Conservation (phyloP, 345 rosid species). For the Citrus trifoliata region DNA sequence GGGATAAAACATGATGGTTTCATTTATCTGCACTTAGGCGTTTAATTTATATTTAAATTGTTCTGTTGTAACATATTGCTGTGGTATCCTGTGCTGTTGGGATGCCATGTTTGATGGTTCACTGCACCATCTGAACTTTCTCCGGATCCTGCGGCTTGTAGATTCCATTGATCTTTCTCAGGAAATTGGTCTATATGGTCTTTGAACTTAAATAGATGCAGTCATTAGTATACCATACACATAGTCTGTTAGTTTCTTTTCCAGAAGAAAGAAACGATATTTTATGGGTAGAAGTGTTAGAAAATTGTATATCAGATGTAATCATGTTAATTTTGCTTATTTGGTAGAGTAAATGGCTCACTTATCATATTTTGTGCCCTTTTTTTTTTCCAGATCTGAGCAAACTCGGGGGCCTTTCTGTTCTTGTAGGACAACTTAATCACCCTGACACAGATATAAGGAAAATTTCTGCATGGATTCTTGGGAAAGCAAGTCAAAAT, state of each 20-base stretch:
- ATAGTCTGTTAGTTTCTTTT: neutral
- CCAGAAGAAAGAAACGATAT: neutral
- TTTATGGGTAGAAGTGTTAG: neutral
- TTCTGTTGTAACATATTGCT: neutral
- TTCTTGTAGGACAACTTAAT: constrained; percentile 51
- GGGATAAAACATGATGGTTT: neutral
- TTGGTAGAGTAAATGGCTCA: neutral
- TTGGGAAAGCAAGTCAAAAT: constrained; percentile 92
- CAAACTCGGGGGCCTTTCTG: constrained; percentile 73
- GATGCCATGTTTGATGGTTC: neutral
- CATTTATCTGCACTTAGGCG: neutral
- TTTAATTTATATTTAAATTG: neutral
- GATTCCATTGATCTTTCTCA: neutral
- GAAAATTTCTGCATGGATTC: constrained; percentile 88
- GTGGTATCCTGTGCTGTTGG: neutral
- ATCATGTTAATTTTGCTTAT: neutral
- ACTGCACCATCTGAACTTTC: neutral
- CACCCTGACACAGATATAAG: constrained; percentile 67
- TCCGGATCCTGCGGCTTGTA: neutral
- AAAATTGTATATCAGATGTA: neutral
- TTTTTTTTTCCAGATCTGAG: constrained; percentile 53
- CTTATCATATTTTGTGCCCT: neutral
- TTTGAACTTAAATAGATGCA: neutral
- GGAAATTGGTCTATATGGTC: neutral
- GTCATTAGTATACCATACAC: neutral